Evolutionary conservation across 495 filamentous ascomycete genomes (phyloP), one percentile per base, ranked within the genome.

Genomic region (Aspergillus asperescens): DNA sequence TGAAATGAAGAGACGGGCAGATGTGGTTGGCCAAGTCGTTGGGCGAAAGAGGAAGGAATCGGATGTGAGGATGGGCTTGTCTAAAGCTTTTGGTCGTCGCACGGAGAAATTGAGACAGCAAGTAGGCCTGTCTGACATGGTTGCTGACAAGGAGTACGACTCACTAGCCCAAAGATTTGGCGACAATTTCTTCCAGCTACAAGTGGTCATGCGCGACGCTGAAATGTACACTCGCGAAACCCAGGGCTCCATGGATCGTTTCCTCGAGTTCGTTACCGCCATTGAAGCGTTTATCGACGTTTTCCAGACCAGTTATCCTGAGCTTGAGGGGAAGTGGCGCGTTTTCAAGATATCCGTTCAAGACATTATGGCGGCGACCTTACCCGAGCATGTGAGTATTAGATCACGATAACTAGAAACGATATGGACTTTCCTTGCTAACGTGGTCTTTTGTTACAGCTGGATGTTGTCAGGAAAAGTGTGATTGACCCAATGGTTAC

Each of bases 241-340:
- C 0, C 76, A 86, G 16, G 73, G 72, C 0, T 86, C 82, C 37
- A 83, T 95, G 60, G 81, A 85, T 13, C 83, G 84, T 46, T 87
- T 91, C 52, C 77, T 84, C 35, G 80, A 82, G 32, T 83, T 86
- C 56, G 76, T 86, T 22, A 78, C 75, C 18, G 82, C 85, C 2
- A 86, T 93, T 61, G 87, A 92, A 62, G 70, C 66, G 0, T 75
- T 79, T 29, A 71, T 85, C 35, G 81, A 85, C 56, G 77, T 83
- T 27, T 64, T 68, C 3, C 77, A 71, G 15, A 78, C 87, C 12
- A 81, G 75, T 28, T 82, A 87, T 70, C 79, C 86, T 1, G 90
- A 97, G 64, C 66, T 94, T 32, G 92, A 96, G 69, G 85, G 82
- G 68, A 93, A 90, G 65, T 97, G 92, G 91, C 86, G 84, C 31